Evolutionary conservation across 371 early-diverging fungal species (phyloP), one percentile per base, ranked within the genome.

Genomic region (Lichtheimia corymbifera): DNA sequence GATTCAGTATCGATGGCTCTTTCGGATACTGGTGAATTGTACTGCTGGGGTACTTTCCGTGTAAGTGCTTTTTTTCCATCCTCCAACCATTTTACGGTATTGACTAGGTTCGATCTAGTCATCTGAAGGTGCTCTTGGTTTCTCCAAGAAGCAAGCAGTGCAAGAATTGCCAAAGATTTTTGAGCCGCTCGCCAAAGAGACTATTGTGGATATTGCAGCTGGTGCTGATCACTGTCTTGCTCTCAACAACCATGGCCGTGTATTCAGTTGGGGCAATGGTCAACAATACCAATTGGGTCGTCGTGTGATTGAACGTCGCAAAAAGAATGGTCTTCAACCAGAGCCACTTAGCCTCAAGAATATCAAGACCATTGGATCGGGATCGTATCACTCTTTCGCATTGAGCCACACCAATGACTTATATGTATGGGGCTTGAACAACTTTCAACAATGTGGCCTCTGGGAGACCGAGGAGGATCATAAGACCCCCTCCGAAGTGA

Each of bases 201-300:
- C 80, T 13, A 82, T 97, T 61, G 86, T 87, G 11, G 86, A 90
- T 57, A 85, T 99, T 64, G 84, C 87, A 28, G 91, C 93, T 45
- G 99, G 99, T 53, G 83, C 87, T 27, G 96, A 99, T 70, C 99
- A 99, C 70, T 85, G 95, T 25, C 73, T 95, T 40, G 95, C 95
- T 3, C 66, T 97, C 41, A 84, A 92, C 14, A 71, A 45, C 53
- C 83, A 86, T 22, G 93, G 95, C 47, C 73, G 73, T 60, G 86
- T 99, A 13, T 96, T 84, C 71, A 86, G 91, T 13, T 97, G 96
- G 96, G 99, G 99, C 35, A 89, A 90, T 68, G 94, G 94, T n/a
- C 93, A 96, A 66, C 95, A 93, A 68, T 88, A 84, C 65, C 97
- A 97, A 76, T 82, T 97, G n/a, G 98, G 97, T 50, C 90, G 91